A percentile compares a stretch with the other conserved stretches of the same genome.
phyloP scores from a whole-genome alignment of 495 filamentous ascomycete genomes.

The Rhizodiscina lignyota region DNA sequence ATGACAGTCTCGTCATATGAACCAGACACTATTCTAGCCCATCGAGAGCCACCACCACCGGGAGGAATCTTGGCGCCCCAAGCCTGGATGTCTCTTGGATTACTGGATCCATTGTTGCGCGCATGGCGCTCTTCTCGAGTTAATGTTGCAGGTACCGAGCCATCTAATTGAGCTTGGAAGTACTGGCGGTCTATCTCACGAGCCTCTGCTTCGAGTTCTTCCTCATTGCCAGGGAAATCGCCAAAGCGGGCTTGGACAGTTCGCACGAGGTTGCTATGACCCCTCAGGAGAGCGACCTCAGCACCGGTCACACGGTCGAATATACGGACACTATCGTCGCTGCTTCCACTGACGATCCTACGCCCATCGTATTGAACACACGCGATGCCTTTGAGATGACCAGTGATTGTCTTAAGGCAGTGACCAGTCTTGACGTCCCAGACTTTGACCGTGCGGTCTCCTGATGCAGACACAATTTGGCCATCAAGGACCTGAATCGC shows the following conservation, averaged over 20 bases:
- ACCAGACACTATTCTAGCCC: constrained; percentile 81
- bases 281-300: constrained; percentile 71
- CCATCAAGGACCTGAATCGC: constrained; percentile 79
- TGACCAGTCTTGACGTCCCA: constrained; percentile 77
- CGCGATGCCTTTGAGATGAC: constrained; percentile 89
- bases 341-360: constrained; percentile 90
- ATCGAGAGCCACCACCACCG: constrained; percentile 70
- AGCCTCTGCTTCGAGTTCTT: constrained; percentile 55
- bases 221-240: constrained; percentile 63
- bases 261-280: constrained; percentile 70
- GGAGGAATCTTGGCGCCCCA: constrained; percentile 73
- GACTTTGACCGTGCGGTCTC: constrained; percentile 78
- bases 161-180: constrained; percentile 35
- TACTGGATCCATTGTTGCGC: constrained; percentile 59
- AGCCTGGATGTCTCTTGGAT: constrained; percentile 59
- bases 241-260: constrained; percentile 90
- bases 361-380: constrained; percentile 96
- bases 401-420: constrained; percentile 59
- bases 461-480: constrained; percentile 85
- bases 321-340: constrained; percentile 86
- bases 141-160: constrained; percentile 2
- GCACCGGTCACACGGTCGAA: constrained; percentile 72
- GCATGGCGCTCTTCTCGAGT: constrained; percentile 28
- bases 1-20: constrained; percentile 93
- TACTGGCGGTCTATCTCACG: constrained; percentile 53